phyloP scores from a whole-genome alignment of 2,329 filamentous ascomycete species.

The Scytalidium lignicola region DNA sequence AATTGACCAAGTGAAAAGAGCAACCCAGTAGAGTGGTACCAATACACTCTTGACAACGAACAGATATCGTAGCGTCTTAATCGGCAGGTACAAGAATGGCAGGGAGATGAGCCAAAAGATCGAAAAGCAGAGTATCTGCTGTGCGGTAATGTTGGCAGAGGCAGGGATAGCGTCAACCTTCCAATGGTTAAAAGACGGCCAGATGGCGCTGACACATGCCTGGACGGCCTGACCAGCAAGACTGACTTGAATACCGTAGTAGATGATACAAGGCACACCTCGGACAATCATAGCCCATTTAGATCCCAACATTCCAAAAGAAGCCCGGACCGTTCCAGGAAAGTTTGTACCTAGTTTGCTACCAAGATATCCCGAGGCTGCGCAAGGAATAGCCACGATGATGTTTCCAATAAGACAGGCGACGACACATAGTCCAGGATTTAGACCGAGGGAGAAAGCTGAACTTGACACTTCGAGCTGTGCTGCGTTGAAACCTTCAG shows the following conservation, averaged over 20 bases:
- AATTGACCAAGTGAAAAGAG: conserved; percentile 19
- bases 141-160: conserved; percentile 46
- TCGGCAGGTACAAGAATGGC: conserved; percentile 45
- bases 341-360: conserved; percentile 40
- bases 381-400: conserved; percentile 48
- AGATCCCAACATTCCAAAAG: conserved; percentile 39
- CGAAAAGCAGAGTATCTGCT: conserved; percentile 51
- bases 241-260: background rate
- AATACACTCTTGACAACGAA: conserved; percentile 43
- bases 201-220: conserved; percentile 39
- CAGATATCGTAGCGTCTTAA: conserved; percentile 39
- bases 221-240: conserved; percentile 25
- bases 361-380: conserved; percentile 39
- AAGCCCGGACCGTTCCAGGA: conserved; percentile 37
- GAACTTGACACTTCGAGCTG: conserved; percentile 22
- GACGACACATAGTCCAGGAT: conserved; percentile 16
- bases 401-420: conserved; percentile 51
- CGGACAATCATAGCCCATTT: conserved; percentile 33
- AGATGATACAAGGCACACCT: conserved; percentile 17
- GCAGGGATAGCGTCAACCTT: conserved; percentile 45
- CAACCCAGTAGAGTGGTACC: conserved; percentile 18
- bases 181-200: conserved; percentile 45
- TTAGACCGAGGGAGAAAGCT: conserved; percentile 20
- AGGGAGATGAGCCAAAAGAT: conserved; percentile 27
- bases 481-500: conserved; percentile 21